Base-by-base conservation (phyloP, 495 filamentous ascomycete genomes). In the Penicillium turbatum region DNA sequence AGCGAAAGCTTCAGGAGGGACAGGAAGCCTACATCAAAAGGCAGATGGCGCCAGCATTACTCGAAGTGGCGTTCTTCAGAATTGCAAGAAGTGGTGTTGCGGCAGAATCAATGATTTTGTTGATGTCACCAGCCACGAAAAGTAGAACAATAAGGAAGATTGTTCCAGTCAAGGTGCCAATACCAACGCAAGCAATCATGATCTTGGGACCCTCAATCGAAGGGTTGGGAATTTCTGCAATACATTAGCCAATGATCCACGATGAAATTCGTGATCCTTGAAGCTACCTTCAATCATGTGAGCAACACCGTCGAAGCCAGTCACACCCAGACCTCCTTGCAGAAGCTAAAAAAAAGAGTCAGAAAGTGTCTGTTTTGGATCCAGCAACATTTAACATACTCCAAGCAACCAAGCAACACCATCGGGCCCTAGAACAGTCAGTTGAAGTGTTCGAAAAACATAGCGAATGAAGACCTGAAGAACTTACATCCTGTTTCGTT, bases 1-100 rank as follows among this genome's bases (percentile, higher is more conserved):
- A 2, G 0, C 12, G 39, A 31, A 36, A 35, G n/a, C 10, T 4
- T 24, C 21, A 2, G 21, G 44, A 0, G 17, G 10, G 19, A 15
- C 21, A 10, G 17, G 8, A 36, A 16, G 45, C 73, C 36, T 63
- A 89, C 76, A 88, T 81, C 5, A 87, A 73, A 26, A 91, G 74
- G 52, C 83, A 88, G 11, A 88, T 80, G 13, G 85, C 76, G 6
- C 83, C 85, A 16, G 82, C 81, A 31, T 80, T 77, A 65, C 69
- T 90, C 9, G 72, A 56, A 1, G 88, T 90, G 1, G 85, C 84
- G 53, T 87, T 79, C 62, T 81, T 81, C 51, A 92, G 77, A 51
- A 90, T 90, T 44, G 86, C 80, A 21, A 88, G 72, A 12, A 90
- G 72, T 0, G 86, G 86, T 0, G 85, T 86, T 15, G 82, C 79